A percentile compares a stretch with the other conserved stretches of the same genome.
Conservation (phyloP, 2,329 filamentous ascomycete genomes). For the Proliferodiscus dingleyae region DNA sequence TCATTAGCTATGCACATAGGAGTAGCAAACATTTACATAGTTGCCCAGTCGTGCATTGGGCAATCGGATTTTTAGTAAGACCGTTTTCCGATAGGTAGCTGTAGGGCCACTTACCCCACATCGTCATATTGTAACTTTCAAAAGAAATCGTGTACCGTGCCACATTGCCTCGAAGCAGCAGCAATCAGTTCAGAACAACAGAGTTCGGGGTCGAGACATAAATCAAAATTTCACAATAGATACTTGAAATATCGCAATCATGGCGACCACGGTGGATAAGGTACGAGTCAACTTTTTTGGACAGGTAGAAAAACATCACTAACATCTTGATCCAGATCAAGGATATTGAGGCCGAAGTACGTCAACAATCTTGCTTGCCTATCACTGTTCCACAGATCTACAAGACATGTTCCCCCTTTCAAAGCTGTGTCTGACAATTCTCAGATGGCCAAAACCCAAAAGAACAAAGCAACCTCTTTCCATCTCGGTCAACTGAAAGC, state of each 20-base stretch:
- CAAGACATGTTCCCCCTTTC: neutral
- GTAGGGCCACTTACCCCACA: too few species aligned
- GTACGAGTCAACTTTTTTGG: slow-evolving; percentile 41
- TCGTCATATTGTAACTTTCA: too few species aligned
- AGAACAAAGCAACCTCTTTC: slow-evolving; percentile 93
- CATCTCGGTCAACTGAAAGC: slow-evolving; percentile 96
- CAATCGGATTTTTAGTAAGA: too few species aligned
- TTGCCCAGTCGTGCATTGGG: too few species aligned
- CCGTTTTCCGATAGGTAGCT: too few species aligned
- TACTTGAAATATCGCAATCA: slow-evolving; percentile 41
- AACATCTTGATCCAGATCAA: slow-evolving; percentile 65
- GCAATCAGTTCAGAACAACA: too few species aligned
- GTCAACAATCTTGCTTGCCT: slow-evolving; percentile 28
- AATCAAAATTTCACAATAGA: neutral
- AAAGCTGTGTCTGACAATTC: slow-evolving; percentile 11
- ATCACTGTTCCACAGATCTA: too few species aligned
- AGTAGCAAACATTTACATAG: too few species aligned
- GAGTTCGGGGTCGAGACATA: too few species aligned
- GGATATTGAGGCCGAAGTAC: slow-evolving; percentile 89
- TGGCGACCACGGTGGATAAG: slow-evolving; percentile 98
- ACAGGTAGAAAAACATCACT: slow-evolving; percentile 11
- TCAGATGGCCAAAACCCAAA: slow-evolving; percentile 93
- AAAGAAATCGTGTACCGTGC: too few species aligned
- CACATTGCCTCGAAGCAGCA: too few species aligned
- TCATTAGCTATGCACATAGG: too few species aligned